Conservation (phyloP, 2,329 filamentous ascomycete species). For the Ceratocystis destructans region DNA sequence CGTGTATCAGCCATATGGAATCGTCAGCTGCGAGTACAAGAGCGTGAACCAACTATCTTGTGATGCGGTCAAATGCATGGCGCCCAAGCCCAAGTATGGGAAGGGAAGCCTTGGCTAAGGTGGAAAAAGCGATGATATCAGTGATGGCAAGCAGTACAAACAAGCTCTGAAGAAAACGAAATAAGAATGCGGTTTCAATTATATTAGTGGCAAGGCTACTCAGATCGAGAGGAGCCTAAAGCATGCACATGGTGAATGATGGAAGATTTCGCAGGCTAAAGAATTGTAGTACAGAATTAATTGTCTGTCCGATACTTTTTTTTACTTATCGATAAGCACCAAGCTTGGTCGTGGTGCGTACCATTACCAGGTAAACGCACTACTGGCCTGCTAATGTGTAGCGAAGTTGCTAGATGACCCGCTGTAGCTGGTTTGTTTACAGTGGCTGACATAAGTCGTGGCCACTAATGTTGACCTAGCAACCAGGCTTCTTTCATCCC, state of each 20-base stretch:
- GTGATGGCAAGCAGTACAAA: not conserved
- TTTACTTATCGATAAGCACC: constrained; percentile 13
- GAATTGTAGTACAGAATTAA: not conserved
- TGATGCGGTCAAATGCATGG: constrained; percentile 13
- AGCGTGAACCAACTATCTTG: constrained; percentile 5
- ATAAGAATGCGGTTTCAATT: not conserved
- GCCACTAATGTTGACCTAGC: constrained; percentile 6
- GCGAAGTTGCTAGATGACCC: not conserved
- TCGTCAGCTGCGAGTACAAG: constrained; percentile 11
- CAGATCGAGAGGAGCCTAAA: not conserved
- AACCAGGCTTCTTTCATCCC: constrained; percentile 1
- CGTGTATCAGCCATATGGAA: constrained; percentile 16
- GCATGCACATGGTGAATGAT: not conserved
- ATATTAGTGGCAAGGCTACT: not conserved
- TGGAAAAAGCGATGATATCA: not conserved
- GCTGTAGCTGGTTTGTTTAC: not conserved
- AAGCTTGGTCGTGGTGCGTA: not conserved
- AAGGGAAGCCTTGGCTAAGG: not conserved
- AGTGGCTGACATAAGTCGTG: constrained; percentile 5
- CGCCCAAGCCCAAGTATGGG: constrained; percentile 12
- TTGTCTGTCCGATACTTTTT: not conserved
- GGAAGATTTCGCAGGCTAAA: not conserved
- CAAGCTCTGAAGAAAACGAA: no score
- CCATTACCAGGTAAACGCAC: no score
- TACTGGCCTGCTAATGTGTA: no score